phyloP scores from a whole-genome alignment of 192 early-diverging fungal species.

The Entomortierella parvispora region DNA sequence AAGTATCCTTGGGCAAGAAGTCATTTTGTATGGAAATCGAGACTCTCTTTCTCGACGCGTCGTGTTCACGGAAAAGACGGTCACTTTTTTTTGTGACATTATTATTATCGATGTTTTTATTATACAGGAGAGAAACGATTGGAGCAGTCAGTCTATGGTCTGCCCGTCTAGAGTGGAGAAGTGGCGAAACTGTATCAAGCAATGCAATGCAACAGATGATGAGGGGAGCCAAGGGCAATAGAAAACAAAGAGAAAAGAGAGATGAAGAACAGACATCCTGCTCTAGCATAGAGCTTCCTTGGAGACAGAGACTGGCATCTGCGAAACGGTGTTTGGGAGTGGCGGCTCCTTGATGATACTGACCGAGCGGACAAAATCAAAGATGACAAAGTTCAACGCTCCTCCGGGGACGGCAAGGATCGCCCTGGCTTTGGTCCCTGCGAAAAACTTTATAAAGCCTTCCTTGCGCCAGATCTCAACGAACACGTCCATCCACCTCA shows the following conservation, averaged over 20 bases:
- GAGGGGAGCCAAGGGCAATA: not conserved
- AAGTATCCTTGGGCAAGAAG: too few species aligned
- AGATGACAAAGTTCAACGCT: constrained; percentile 55
- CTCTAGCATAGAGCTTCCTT: not conserved
- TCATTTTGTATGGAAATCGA: too few species aligned
- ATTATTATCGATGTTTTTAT: too few species aligned
- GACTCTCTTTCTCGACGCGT: too few species aligned
- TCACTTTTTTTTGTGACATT: too few species aligned
- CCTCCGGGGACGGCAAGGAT: constrained; percentile 52
- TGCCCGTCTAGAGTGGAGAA: too few species aligned
- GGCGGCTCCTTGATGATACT: constrained; percentile 17
- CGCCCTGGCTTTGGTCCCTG: constrained; percentile 42
- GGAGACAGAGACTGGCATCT: not conserved
- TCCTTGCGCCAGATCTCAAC: constrained; percentile 51
- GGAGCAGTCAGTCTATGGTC: too few species aligned
- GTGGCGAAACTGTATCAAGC: too few species aligned
- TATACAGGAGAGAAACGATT: too few species aligned
- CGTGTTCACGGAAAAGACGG: too few species aligned
- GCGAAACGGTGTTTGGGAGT: not conserved
- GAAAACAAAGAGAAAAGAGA: not conserved
- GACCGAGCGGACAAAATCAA: constrained; percentile 52
- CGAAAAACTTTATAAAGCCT: constrained; percentile 46
- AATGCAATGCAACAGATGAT: too few species aligned
- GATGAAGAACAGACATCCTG: not conserved
- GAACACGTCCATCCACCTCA: constrained; percentile 50